Conservation (phyloP, 306 rosid species). For the Arachis hypogaea region DNA sequence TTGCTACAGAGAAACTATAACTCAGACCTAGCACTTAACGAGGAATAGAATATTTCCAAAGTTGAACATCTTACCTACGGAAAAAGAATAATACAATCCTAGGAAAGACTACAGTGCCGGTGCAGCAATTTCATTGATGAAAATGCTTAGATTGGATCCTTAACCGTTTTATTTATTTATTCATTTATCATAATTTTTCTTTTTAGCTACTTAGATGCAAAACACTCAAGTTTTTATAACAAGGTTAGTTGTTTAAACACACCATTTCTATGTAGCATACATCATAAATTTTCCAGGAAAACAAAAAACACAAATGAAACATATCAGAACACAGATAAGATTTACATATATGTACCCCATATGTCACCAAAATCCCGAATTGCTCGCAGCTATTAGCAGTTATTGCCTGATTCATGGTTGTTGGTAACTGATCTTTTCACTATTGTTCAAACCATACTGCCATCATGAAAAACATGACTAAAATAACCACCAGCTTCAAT, state of each 20-base stretch:
- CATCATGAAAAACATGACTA: conserved; percentile 38
- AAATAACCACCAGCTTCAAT: conserved; percentile 6
- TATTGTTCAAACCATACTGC: conserved; percentile 80
- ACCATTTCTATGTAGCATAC: conserved; percentile 22
- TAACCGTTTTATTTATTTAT: background rate
- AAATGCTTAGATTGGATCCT: conserved; percentile 5
- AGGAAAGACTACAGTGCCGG: background rate
- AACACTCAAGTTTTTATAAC: background rate
- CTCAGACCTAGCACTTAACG: background rate
- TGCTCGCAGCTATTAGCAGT: conserved; percentile 28
- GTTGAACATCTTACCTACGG: background rate
- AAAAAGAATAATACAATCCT: background rate
- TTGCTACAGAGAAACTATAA: too few species aligned
- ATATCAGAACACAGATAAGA: conserved; percentile 23
- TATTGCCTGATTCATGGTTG: conserved; percentile 52
- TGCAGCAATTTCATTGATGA: background rate
- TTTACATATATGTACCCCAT: conserved; percentile 44
- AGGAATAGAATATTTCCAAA: conserved; percentile 1
- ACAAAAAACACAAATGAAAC: conserved; percentile 18
- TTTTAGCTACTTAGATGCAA: conserved; percentile 20
- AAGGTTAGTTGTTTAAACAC: conserved; percentile 16
- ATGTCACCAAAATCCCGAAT: conserved; percentile 36
- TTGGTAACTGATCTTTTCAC: conserved; percentile 49
- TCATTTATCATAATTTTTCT: background rate
- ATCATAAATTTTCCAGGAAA: conserved; percentile 1